phyloP scores from a whole-genome alignment of 2,329 filamentous ascomycete genomes.

The Phaeophleospora eucalypticola region DNA sequence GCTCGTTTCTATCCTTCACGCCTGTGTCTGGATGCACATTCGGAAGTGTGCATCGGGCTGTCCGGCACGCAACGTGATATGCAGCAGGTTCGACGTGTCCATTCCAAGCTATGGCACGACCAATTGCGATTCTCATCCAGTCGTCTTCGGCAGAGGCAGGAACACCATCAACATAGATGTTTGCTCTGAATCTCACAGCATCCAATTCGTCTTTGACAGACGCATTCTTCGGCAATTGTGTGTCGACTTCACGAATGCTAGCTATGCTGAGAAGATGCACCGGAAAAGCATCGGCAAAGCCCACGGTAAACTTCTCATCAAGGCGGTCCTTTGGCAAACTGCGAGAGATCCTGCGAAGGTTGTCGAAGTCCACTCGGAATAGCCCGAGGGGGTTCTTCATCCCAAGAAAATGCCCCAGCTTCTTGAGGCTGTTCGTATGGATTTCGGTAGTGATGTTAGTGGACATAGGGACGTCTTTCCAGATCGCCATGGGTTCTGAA shows the following conservation, averaged over 20 bases:
- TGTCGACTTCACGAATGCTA: constrained; percentile 59
- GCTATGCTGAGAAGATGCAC: constrained; percentile 64
- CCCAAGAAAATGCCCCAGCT: constrained; percentile 63
- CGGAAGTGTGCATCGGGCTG: constrained; percentile 65
- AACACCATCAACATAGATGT: constrained; percentile 64
- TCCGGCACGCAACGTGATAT: constrained; percentile 59
- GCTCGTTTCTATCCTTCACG: constrained; percentile 34
- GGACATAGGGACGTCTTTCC: constrained; percentile 54
- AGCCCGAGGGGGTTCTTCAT: constrained; percentile 62
- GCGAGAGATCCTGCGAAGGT: constrained; percentile 56
- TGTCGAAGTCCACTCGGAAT: constrained; percentile 59
- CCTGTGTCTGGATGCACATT: constrained; percentile 64
- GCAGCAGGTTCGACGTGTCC: constrained; percentile 21
- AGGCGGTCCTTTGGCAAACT: constrained; percentile 57
- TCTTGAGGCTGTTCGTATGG: constrained; percentile 53
- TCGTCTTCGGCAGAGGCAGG: constrained; percentile 64
- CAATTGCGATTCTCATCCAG: constrained; percentile 60
- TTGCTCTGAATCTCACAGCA: constrained; percentile 63
- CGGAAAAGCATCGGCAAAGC: constrained; percentile 69
- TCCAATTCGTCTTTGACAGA: constrained; percentile 50
- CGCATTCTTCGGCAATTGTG: constrained; percentile 52
- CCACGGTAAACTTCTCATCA: constrained; percentile 60
- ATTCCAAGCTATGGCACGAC: constrained; percentile 3
- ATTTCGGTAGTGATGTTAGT: constrained; percentile 45
- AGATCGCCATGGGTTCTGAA: constrained; percentile 60